Evolutionary conservation across 2,329 filamentous ascomycete genomes (phyloP).

Genomic region (Paecilomyces sp.): DNA sequence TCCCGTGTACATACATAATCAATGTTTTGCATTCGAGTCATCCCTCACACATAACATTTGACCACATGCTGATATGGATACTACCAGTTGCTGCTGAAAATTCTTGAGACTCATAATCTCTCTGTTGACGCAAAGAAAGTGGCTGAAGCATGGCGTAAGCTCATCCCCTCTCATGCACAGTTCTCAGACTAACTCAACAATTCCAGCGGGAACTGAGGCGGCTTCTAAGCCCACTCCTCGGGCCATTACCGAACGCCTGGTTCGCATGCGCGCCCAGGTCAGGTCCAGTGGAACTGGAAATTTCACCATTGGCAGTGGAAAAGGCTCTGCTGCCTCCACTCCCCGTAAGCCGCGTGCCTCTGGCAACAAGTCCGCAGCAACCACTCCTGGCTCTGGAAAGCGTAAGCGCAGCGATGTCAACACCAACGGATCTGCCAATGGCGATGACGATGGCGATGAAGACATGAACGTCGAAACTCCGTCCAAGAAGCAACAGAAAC

Average conservation of each 20-base stretch:
- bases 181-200: neutral
- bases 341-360: neutral
- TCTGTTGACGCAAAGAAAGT: conserved; percentile 26
- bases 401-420: conserved; percentile 10
- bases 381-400: conserved; percentile 9
- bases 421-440: neutral
- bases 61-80: neutral
- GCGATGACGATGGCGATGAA: neutral
- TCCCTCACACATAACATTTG: neutral
- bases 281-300: conserved; percentile 10
- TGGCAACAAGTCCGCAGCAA: conserved; percentile 3
- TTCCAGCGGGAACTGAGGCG: conserved; percentile 8
- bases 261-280: conserved; percentile 23
- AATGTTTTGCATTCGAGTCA: neutral
- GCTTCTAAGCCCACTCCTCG: conserved; percentile 27
- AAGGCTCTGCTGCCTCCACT: neutral
- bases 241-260: conserved; percentile 32
- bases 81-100: conserved; percentile 33
- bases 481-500: conserved; percentile 3
- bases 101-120: conserved; percentile 32
- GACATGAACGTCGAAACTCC: neutral
- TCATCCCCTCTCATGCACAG: neutral
- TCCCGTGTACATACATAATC: neutral
- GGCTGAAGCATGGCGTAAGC: conserved; percentile 33
- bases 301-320: conserved; percentile 13